A percentile compares a stretch with the other conserved stretches of the same genome.
Conservation (phyloP, 2,329 filamentous ascomycete species). For the Paracorniculantispora psalliotae region DNA sequence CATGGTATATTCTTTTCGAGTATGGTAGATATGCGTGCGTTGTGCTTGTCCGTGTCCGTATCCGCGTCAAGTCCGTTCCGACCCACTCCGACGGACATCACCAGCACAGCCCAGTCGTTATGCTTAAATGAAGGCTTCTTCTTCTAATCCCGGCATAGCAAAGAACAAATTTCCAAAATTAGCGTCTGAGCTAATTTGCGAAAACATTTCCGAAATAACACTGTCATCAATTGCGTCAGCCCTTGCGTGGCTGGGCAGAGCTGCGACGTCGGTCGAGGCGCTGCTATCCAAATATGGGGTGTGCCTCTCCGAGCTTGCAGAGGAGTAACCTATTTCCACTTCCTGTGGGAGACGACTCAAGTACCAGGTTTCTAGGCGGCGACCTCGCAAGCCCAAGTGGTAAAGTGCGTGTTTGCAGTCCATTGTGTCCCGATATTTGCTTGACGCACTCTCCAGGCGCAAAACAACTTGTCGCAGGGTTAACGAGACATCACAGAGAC, state of each 20-base stretch:
- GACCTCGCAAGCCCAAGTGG: not conserved
- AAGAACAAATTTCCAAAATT: not conserved
- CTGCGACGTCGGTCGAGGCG: not conserved
- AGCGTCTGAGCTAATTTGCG: not conserved
- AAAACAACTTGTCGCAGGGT: slow-evolving; percentile 26
- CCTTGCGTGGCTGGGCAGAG: not conserved
- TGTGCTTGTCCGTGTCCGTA: slow-evolving; percentile 17
- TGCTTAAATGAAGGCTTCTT: not conserved
- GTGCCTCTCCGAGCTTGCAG: not conserved
- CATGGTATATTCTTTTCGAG: not conserved
- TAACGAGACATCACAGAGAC: slow-evolving; percentile 26
- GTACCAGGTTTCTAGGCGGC: not conserved
- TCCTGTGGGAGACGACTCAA: not conserved
- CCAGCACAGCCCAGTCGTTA: not conserved
- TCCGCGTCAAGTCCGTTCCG: not conserved
- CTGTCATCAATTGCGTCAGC: not conserved
- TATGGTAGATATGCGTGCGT: not conserved
- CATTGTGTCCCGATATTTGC: not conserved
- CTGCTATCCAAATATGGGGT: not conserved
- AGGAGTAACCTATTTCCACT: too few species aligned
- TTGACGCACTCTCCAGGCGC: slow-evolving; percentile 22
- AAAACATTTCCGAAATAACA: not conserved
- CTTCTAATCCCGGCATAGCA: not conserved
- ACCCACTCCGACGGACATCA: not conserved
- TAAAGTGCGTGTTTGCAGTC: not conserved